These are phyloP conservation scores for Pisolithus tinctorius DNA, from an alignment of 768 basidiomycete species.

Conservation along the genomic window DNA sequence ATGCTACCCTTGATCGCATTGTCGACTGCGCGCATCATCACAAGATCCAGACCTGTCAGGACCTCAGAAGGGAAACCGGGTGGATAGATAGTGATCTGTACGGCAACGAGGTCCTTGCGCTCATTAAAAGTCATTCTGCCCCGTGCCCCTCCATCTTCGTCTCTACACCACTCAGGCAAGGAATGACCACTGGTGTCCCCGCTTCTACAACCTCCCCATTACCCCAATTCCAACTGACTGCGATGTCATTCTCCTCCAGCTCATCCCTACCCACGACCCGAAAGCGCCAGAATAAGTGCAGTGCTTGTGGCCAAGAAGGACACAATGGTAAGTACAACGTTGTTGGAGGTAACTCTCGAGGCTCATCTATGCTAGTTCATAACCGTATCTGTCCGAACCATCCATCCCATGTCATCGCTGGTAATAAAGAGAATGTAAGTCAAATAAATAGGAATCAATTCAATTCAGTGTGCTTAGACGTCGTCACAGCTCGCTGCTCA, in stretches of 20 bases:
- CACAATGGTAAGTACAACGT: constrained; percentile 1
- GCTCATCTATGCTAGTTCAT: too few species aligned
- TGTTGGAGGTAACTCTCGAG: neutral
- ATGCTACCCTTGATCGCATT: constrained; percentile 12
- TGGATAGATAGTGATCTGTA: constrained; percentile 9
- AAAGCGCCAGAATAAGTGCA: neutral
- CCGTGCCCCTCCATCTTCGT: neutral
- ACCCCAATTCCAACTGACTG: too few species aligned
- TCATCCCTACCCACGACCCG: neutral
- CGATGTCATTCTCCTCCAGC: neutral
- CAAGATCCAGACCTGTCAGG: constrained; percentile 4
- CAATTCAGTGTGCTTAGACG: too few species aligned
- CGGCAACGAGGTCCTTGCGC: neutral
- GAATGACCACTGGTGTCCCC: neutral
- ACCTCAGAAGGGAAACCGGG: constrained; percentile 13
- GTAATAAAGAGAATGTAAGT: too few species aligned
- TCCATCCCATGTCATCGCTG: too few species aligned
- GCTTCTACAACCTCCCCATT: neutral
- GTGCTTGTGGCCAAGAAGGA: constrained; percentile 3
- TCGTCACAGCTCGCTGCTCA: too few species aligned
- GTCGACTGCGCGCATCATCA: constrained; percentile 17
- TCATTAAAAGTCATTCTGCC: neutral
- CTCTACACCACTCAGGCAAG: neutral
- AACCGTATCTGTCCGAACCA: too few species aligned
- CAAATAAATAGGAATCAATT: too few species aligned